Evolutionary conservation across 306 rosid species (phyloP), one percentile per base, ranked within the genome.

Genomic region (Macrotyloma uniflorum): DNA sequence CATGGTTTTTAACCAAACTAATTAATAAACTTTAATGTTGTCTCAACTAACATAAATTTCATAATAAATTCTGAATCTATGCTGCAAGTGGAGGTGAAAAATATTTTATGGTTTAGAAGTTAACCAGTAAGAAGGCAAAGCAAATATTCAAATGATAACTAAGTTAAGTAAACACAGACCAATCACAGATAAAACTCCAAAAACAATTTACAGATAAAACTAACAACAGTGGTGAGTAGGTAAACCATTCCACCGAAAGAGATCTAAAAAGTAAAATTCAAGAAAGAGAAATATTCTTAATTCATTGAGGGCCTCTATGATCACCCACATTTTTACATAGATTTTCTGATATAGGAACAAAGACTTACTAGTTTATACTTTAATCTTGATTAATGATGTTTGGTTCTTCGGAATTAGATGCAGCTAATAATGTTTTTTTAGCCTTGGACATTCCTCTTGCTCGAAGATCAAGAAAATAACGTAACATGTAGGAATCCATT

Each of bases 401-500:
- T 66, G 64, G 4, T 36, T 61, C 5, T 49, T 49, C 2, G 28
- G 84, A 80, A 20, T 13, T 69, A 38, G 49, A 62, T 8, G 76
- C 20, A 12, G 57, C 45, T 42, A 15, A 38, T 82, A 7, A 38
- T 82, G 62, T 38, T 22, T 79, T 54, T 20, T 78, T 67, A 16
- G 75, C 64, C 73, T 63, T 82, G 8, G 9, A 5, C 32, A 74
- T 79, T 15, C 71, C 88, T 64, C 50, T 74, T 74, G 6, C 45
- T 4, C 86, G 86, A 55, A 13, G 20, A 1, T 69, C 12, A 16
- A 78, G 84, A 64, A 62, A 65, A 68, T 61, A 30, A 11, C 43
- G 23, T 2, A 85, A 12, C 69, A 82, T 50, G n/a, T 74, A 78
- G 5, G 63, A 82, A 85, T 85, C 70, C 5, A 85, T 0, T 0